Base-by-base conservation (phyloP, 2,329 filamentous ascomycete genomes). In the Botrytis squamosa region DNA sequence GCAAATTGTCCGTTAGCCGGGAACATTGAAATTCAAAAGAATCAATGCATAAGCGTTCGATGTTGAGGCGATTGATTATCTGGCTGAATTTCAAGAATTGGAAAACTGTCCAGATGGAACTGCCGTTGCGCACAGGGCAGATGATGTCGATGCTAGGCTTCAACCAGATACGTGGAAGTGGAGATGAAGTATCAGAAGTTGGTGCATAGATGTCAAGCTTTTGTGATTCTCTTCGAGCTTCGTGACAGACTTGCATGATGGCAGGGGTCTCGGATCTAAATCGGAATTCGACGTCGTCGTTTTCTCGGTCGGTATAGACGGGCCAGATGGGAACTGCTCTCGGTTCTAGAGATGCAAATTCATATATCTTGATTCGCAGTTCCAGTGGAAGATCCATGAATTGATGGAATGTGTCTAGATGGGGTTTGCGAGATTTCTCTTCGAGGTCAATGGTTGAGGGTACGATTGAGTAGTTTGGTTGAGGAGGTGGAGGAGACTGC, bases 151-250 rank as follows among this genome's bases (percentile, higher is more conserved):
- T n/a, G 8, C 4, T 55, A 6, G 65, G 49, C 16, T 42, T 68
- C 2, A 68, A 22, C 65, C 65, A 68, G 18, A 57, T 42, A 22
- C 36, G 36, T 16, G 36, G 36, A 14, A 29, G n/a, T 4, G 9
- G 25, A 25, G 3, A n/a, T n/a, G 38, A 7, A 20, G 38, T 18
- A 20, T 42, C 16, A 10, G 25, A 7, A 1, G 3, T 22, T 0
- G 9, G 5, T 8, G 25, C 3, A n/a, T 68, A 68, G 36, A 68
- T 57, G 12, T 55, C 14, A 6, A 68, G 20, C 25, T 25, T 57
- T 38, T 42, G 36, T 4, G 49, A 57, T 68, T 68, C 49, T 4
- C 14, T 1, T 29, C 49, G 36, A 29, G 65, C 46, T 68, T 68
- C 49, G 4, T 40, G 49, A 5, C 16, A 29, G 36, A 68, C 65